A percentile compares a stretch with the other conserved stretches of the same genome.
Evolutionary conservation across 1,284 basidiomycete genomes (phyloP).

Genomic region (Grifola frondosa): DNA sequence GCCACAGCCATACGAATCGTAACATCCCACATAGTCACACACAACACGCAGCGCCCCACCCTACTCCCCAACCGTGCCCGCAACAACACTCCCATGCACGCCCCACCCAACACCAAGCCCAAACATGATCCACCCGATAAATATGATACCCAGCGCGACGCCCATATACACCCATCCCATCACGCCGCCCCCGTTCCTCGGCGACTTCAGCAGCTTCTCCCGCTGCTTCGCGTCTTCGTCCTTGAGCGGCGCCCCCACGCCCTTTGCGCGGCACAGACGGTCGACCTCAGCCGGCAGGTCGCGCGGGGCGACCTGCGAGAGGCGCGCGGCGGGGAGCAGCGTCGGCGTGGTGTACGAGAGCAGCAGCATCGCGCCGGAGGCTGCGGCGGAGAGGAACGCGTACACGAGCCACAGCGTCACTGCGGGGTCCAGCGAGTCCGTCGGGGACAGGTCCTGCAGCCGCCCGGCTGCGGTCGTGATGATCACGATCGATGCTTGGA

Average conservation of each 20-base stretch:
- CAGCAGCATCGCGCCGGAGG: constrained; percentile 39
- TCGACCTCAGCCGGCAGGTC: constrained; percentile 33
- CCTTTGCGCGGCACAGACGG: constrained; percentile 28
- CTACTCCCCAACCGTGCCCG: constrained; percentile 42
- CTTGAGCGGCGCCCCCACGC: constrained; percentile 22
- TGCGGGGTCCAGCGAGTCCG: constrained; percentile 40
- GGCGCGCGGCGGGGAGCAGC: constrained; percentile 40
- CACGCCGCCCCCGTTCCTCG: constrained; percentile 17
- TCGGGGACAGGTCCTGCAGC: constrained; percentile 40
- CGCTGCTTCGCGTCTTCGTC: constrained; percentile 25
- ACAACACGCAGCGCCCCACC: too few relatives aligned
- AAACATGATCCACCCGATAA: constrained; percentile 47
- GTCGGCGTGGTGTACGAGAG: constrained; percentile 31
- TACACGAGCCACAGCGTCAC: constrained; percentile 45
- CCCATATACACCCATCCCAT: constrained; percentile 30
- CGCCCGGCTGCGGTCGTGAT: constrained; percentile 45
- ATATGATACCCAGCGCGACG: constrained; percentile 32
- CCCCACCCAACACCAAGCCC: constrained; percentile 45
- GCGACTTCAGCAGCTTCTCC: constrained; percentile 36
- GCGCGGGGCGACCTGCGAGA: constrained; percentile 39
- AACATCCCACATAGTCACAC: too few relatives aligned
- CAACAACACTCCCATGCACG: constrained; percentile 40
- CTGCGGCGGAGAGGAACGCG: constrained; percentile 38
- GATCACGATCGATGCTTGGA: constrained; percentile 46
- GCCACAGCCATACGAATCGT: too few relatives aligned